Evolutionary conservation across 2,329 filamentous ascomycete genomes (phyloP), one percentile per base, ranked within the genome.

Genomic region (Coniochaeta sp.): DNA sequence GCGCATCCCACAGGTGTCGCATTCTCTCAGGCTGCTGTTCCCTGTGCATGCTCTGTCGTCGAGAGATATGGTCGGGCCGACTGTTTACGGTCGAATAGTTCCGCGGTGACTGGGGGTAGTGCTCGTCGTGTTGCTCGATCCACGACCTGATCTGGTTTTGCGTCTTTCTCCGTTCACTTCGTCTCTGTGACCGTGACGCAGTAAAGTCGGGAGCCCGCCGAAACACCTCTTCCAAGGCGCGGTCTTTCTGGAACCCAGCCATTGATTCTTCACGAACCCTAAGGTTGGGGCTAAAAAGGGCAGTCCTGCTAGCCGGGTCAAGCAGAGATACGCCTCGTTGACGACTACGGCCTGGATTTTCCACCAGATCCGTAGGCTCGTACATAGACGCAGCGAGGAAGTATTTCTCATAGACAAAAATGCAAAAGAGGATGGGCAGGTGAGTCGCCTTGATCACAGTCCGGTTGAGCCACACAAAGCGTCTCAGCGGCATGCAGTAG

Each of bases 361-460:
- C 91, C n/a, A 97, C 83, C 22, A 96, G 78, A 70, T 97, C 93
- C 2, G 88, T 92, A 0, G 90, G 89, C 61, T 93, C 91, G 65
- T 92, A 92, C 62, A 93, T 86, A 2, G 84, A 83, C 1, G 87
- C 81, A 3, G 90, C 87, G 30, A 98, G 79, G 67, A 95, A 84
- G 40, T 89, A 80, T 61, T 87, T 89, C 73, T 98, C 93, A 71
- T 98, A 98, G 22, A 89, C 67, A 69, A 90, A 98, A 60, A 98
- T 96, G 60, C 84, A 81, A 70, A 96, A 92, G 1, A 98, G 75
- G 2, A 98, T 83, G 0, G 93, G 93, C 63, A 95, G 88, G 73
- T 98, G 93, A 0, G 92, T 96, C 47, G 89, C 74, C 70, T 97
- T 97, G 78, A 98, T 97, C 62, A 96, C 85, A 0, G 85, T 89